Evolutionary conservation across 2,329 filamentous ascomycete genomes (phyloP), one percentile per base, ranked within the genome.

Genomic region (Tolypocladium capitatum): DNA sequence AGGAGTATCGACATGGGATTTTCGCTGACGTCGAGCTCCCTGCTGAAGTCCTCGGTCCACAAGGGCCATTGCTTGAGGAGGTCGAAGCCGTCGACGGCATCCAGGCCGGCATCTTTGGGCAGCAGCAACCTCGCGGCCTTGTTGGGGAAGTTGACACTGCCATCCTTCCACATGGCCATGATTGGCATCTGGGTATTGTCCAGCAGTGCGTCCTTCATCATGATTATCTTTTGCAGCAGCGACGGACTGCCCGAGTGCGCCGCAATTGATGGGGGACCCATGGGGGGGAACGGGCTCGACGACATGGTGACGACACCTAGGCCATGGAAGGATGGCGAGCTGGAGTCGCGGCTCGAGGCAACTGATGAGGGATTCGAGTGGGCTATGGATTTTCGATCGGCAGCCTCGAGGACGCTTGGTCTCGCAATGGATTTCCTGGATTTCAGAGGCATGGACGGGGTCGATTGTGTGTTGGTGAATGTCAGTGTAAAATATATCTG

Each of bases 131-230:
- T 68, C 13, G 76, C 76, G 4, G 83, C 83, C 54, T 75, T 77
- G 57, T 91, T 91, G 4, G 84, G 81, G 40, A 88, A 80, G 0
- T 78, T 81, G 43, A 88, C 80, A 43, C 78, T 83, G 46, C 83
- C 79, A 53, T 91, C 86, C 58, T 82, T 84, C 86, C 86, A 90
- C 80, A 89, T 85, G 24, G 83, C 82, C 41, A 89, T 69, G 21
- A 87, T 82, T 0, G 86, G 85, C 59, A 86, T 80, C 51, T 80
- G 76, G 27, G 86, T 85, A 35, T 80, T 85, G 58, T 88, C 84
- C 7, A 91, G 67, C 20, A 90, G 71, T 1, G 84, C 84, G 59
- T 90, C 84, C 61, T 89, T 90, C 68, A 91, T 78, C 45, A 81
- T 71, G 8, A 77, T 79, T 47, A 86, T 78, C 60, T 89, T 91